Base-by-base conservation (phyloP, 352 stramenopile species). In the Phytophthora tentaculata region DNA sequence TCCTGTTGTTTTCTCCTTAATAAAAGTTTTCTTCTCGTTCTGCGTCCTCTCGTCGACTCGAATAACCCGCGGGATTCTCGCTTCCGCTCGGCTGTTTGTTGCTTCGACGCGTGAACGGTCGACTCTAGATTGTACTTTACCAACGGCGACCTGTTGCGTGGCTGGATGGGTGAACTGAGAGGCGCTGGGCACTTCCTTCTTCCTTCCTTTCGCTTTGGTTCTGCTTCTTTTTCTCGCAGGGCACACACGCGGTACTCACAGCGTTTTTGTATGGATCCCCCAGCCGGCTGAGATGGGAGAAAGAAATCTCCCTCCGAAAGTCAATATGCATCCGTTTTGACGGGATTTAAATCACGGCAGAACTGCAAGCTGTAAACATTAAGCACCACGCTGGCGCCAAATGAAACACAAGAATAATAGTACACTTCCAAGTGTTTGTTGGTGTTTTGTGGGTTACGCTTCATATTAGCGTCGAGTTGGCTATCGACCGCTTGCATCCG, bases 201-300 rank as follows among this genome's bases (percentile, higher is more conserved):
- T 74, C 39, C 54, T 73, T 73, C 56, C 64, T 73, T 65, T 67
- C 60, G 43, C 65, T 68, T 75, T 61, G 28, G 24, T 56, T 64
- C 28, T 76, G 56, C 61, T 77, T 65, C 61, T 69, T 67, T 57
- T 64, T 70, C 60, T 73, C 57, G 57, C 35, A 43, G 14, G 32
- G 56, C 37, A 56, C 50, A 56, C 57, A 67, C 68, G 57, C 69
- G 57, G 56, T 73, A 73, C 48, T 60, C 41, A 76, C 43, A 64
- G 49, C 39, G 58, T 66, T 70, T 76, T 76, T 69, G 64, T 67
- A 77, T 73, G 49, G 37, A 59, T 64, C 56, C 66, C n/a, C 56
- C 63, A 71, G 49, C 61, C 53, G 52, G 55, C 53, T 68, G 63
- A 71, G 50, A 71, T 77, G 61, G 60, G 57, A 69, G 61, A 73